Conservation (phyloP, 2,329 filamentous ascomycete species). For the Fusarium tanahbumbuense region DNA sequence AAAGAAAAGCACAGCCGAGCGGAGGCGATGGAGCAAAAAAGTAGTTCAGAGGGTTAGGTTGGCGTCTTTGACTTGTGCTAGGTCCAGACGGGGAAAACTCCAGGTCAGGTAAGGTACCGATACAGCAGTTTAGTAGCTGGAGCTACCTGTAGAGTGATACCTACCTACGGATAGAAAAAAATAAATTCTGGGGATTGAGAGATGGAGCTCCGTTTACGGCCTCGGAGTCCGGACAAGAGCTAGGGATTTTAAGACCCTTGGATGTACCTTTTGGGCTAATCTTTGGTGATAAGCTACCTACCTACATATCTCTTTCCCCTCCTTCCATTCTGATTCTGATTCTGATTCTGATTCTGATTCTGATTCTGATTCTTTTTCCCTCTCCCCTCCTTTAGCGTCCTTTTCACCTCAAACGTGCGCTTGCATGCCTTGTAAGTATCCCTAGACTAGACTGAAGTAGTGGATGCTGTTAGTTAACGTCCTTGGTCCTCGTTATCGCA, state of each 20-base stretch:
- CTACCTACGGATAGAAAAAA: conserved; percentile 41
- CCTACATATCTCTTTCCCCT: background rate
- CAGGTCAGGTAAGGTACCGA: conserved; percentile 20
- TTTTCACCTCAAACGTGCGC: background rate
- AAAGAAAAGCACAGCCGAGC: conserved; percentile 25
- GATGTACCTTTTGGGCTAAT: conserved; percentile 3
- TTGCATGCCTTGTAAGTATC: background rate
- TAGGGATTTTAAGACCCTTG: background rate
- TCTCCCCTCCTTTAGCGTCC: conserved; percentile 2
- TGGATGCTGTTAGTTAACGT: background rate
- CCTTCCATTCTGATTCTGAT: background rate
- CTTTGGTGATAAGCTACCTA: background rate
- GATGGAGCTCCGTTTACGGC: conserved; percentile 52
- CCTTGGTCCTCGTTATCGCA: background rate
- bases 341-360: too few relatives aligned
- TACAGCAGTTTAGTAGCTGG: conserved; percentile 7
- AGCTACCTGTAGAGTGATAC: conserved; percentile 8
- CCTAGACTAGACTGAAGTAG: background rate
- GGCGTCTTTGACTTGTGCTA: conserved; percentile 13
- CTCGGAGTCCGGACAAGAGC: conserved; percentile 50
- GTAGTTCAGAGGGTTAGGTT: conserved; percentile 20
- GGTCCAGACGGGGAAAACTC: conserved; percentile 31
- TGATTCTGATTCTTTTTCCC: background rate
- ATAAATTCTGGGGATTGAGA: conserved; percentile 42
- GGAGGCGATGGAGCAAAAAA: conserved; percentile 40